Evolutionary conservation across 1,284 basidiomycete genomes (phyloP).

Genomic region (Ceratobasidium papillatum): DNA sequence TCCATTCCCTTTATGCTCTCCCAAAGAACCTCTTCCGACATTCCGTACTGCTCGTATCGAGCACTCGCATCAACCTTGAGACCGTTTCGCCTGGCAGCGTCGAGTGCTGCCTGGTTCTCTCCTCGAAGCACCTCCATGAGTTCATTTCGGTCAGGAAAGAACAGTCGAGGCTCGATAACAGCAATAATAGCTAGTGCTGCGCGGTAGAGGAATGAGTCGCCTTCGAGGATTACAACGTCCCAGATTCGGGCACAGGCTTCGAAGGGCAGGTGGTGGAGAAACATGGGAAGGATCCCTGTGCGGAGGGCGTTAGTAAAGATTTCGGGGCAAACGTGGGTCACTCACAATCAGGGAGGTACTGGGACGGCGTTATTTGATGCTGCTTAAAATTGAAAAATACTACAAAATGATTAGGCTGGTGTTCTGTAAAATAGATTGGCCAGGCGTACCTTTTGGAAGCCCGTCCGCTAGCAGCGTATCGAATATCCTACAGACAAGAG

Average conservation of each 20-base stretch:
- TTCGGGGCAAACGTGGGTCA: conserved; percentile 37
- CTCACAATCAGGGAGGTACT: conserved; percentile 68
- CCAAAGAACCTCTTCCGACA: conserved; percentile 85
- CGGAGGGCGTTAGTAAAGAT: conserved; percentile 49
- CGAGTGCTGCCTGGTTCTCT: conserved; percentile 84
- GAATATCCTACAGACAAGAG: conserved; percentile 75
- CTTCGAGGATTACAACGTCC: conserved; percentile 88
- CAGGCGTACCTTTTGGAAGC: conserved; percentile 86
- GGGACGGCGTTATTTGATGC: conserved; percentile 80
- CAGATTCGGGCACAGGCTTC: conserved; percentile 87
- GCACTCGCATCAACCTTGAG: conserved; percentile 53
- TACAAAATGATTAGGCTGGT: conserved; percentile 50
- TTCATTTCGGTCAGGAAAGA: conserved; percentile 82
- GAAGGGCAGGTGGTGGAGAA: conserved; percentile 87
- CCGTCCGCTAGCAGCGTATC: conserved; percentile 90
- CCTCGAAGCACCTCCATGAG: conserved; percentile 68
- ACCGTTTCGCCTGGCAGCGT: conserved; percentile 77
- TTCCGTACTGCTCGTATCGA: conserved; percentile 84
- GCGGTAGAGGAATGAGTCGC: conserved; percentile 87
- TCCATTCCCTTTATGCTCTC: conserved; percentile 80
- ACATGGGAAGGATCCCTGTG: conserved; percentile 80
- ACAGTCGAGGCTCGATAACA: conserved; percentile 84
- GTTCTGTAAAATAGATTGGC: neutral
- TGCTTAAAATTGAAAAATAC: conserved; percentile 97
- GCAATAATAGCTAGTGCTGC: conserved; percentile 84